Conservation (phyloP, 108 stramenopile genomes). For the Pseudonitzschia pungens region DNA sequence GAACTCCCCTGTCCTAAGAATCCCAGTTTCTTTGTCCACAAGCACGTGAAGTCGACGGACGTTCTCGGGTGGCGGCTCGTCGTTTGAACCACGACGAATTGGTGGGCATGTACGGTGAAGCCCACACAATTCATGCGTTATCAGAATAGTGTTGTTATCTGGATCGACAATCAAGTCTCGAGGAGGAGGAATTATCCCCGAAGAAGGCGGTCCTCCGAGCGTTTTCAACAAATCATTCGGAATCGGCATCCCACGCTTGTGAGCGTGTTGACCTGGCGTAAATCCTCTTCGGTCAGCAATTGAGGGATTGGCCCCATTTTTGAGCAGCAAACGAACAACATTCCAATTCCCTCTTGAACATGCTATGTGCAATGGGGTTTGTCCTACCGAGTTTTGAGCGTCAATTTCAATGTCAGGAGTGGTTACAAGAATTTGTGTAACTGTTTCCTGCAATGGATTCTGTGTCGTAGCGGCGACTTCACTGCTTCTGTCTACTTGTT, state of each 20-base stretch:
- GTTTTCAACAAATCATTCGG: constrained; percentile 64
- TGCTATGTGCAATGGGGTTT: constrained; percentile 82
- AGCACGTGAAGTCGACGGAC: constrained; percentile 79
- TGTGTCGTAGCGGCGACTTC: not conserved
- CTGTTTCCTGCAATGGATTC: constrained; percentile 10
- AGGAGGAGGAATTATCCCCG: constrained; percentile 50
- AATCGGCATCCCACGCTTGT: constrained; percentile 82
- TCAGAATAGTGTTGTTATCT: constrained; percentile 64
- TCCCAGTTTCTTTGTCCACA: constrained; percentile 77
- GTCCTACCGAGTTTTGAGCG: constrained; percentile 72
- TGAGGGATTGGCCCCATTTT: constrained; percentile 60
- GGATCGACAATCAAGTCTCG: constrained; percentile 85
- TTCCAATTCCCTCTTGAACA: constrained; percentile 80
- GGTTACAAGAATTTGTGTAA: constrained; percentile 65
- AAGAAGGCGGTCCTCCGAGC: constrained; percentile 54
- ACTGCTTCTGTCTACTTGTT: constrained; percentile 15
- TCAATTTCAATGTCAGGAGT: constrained; percentile 76
- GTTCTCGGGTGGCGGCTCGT: constrained; percentile 87
- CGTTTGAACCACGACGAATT: constrained; percentile 64
- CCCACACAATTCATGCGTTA: constrained; percentile 82
- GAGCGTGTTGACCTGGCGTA: constrained; percentile 74
- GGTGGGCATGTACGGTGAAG: constrained; percentile 84
- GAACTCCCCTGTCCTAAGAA: constrained; percentile 77
- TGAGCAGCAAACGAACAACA: constrained; percentile 66
- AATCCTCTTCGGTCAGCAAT: constrained; percentile 73